Conservation (phyloP, 805 yeast species). For the Wickerhamiella sergipiensis region DNA sequence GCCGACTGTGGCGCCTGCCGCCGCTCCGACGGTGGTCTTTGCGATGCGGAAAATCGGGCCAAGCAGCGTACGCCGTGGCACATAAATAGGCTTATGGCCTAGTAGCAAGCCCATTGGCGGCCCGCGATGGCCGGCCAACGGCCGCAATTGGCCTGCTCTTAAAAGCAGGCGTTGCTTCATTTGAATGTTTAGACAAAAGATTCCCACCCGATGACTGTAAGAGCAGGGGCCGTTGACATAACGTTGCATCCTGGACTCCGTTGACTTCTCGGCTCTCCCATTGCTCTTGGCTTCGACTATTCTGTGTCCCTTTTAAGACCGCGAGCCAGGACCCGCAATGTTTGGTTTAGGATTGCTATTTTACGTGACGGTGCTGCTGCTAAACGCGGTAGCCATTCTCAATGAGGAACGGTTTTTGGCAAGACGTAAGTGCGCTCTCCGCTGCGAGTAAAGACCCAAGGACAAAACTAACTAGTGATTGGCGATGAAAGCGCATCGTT, state of each 20-base stretch:
- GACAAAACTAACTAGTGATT: slow-evolving; percentile 31
- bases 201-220: not conserved
- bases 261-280: no score
- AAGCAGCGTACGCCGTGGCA: slow-evolving; percentile 15
- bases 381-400: slow-evolving; percentile 64
- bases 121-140: not conserved
- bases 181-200: not conserved
- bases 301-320: not conserved
- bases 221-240: no score
- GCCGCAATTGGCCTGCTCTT: not conserved
- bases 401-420: slow-evolving; percentile 70
- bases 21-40: slow-evolving; percentile 39
- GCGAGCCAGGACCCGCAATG: slow-evolving; percentile 12
- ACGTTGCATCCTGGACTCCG: no score
- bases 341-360: slow-evolving; percentile 27
- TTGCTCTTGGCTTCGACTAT: no score
- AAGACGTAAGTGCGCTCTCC: slow-evolving; percentile 41
- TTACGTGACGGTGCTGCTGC: slow-evolving; percentile 32
- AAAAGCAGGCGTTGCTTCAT: not conserved
- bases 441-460: no score
- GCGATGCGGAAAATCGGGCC: slow-evolving; percentile 18
- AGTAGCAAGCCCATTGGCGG: not conserved
- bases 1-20: slow-evolving; percentile 84
- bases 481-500: slow-evolving; percentile 30
- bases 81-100: not conserved